Evolutionary conservation across 306 rosid genomes (phyloP).

Genomic region (Begonia peltatifolia): DNA sequence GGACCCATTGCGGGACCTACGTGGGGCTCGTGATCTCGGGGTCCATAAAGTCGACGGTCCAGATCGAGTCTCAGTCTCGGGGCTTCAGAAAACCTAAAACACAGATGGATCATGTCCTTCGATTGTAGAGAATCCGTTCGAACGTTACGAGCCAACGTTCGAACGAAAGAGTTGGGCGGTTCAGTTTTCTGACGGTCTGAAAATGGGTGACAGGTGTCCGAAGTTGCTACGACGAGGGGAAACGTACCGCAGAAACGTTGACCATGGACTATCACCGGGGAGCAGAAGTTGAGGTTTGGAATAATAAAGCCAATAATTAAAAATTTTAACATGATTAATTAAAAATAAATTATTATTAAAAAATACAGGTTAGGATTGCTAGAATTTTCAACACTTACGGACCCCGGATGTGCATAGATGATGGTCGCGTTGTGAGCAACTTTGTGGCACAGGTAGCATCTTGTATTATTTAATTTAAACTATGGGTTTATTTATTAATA

Average conservation of each 20-base stretch:
- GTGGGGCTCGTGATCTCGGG: no score
- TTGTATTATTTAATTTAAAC: neutral
- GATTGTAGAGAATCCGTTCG: no score
- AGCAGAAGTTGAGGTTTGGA: conserved; percentile 67
- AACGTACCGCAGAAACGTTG: conserved; percentile 97
- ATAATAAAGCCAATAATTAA: neutral
- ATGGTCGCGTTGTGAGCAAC: conserved; percentile 97
- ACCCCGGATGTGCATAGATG: conserved; percentile 97
- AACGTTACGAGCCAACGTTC: no score
- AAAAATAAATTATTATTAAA: neutral
- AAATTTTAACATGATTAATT: neutral
- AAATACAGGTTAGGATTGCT: conserved; percentile 81
- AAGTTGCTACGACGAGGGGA: conserved; percentile 97
- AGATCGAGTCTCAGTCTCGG: no score
- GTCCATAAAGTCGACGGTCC: no score
- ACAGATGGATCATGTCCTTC: no score
- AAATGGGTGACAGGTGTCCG: conserved; percentile 70
- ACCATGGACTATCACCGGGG: conserved; percentile 98
- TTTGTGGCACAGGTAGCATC: conserved; percentile 80
- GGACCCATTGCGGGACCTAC: neutral
- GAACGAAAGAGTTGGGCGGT: no score
- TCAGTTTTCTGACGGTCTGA: neutral
- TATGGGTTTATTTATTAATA: conserved; percentile 1
- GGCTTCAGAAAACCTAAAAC: no score
- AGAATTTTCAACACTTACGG: conserved; percentile 98